Percentiles rank a stretch among this genome's conserved stretches.
These are phyloP conservation scores for Spizellomyces sp. DNA, from an alignment of 192 early-diverging fungal species.

Conservation along the genomic window DNA sequence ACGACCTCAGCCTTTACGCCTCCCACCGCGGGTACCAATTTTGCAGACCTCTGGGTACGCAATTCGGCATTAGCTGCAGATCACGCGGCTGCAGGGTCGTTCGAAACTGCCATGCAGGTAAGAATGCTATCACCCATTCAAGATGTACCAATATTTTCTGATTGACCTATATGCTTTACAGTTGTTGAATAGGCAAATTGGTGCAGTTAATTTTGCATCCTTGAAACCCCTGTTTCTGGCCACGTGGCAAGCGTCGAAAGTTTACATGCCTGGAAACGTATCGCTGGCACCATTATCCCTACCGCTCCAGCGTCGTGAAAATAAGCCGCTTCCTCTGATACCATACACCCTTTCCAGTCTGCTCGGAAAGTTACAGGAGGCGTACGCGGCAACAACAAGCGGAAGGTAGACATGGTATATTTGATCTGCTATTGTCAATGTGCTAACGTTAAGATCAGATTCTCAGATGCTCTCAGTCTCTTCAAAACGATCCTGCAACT, in stretches of 20 bases:
- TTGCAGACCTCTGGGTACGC: conserved; percentile 77
- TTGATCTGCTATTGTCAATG: background rate
- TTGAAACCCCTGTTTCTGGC: conserved; percentile 86
- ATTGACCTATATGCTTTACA: conserved; percentile 29
- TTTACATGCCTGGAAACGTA: conserved; percentile 65
- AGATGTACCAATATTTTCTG: background rate
- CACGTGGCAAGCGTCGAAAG: conserved; percentile 76
- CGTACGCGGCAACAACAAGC: conserved; percentile 75
- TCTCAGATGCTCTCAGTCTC: conserved; percentile 73
- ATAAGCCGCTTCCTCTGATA: conserved; percentile 60
- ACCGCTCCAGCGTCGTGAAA: conserved; percentile 63
- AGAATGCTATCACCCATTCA: background rate
- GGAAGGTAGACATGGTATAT: conserved; percentile 54
- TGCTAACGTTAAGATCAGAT: conserved; percentile 29
- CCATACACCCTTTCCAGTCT: conserved; percentile 59
- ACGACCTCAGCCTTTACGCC: conserved; percentile 64
- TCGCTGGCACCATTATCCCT: conserved; percentile 63
- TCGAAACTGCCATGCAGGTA: conserved; percentile 94
- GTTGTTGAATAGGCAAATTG: conserved; percentile 90
- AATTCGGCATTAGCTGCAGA: conserved; percentile 88
- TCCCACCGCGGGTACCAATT: conserved; percentile 73
- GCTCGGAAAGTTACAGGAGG: conserved; percentile 78
- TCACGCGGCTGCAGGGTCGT: conserved; percentile 93
- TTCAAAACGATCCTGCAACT: conserved; percentile 81
- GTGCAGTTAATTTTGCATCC: conserved; percentile 89